Conservation (phyloP, 805 yeast genomes). For the Barnettozyma siamensis region DNA sequence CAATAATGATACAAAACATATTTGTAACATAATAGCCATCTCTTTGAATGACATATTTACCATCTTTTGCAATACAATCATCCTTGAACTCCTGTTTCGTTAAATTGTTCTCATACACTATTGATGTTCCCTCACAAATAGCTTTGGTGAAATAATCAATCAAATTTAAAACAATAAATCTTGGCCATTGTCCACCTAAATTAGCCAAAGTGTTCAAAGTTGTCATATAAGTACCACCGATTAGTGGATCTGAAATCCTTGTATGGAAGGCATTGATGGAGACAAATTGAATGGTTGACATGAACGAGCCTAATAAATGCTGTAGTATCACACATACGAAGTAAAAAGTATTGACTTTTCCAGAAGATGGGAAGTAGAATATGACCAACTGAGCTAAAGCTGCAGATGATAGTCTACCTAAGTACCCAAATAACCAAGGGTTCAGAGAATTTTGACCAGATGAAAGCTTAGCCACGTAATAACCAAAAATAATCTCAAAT, state of each 20-base stretch:
- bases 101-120: constrained; percentile 13
- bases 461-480: constrained; percentile 94
- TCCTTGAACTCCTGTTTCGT: constrained; percentile 34
- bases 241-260: constrained; percentile 87
- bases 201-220: constrained; percentile 87
- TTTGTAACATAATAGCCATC: constrained; percentile 90
- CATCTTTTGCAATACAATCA: constrained; percentile 49
- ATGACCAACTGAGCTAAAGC: constrained; percentile 69
- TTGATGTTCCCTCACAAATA: constrained; percentile 37
- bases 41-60: constrained; percentile 43
- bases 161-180: constrained; percentile 67
- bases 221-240: constrained; percentile 98
- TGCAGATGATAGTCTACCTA: constrained; percentile 78
- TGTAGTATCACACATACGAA: constrained; percentile 72
- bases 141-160: constrained; percentile 76
- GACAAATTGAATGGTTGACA: constrained; percentile 94
- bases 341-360: constrained; percentile 45
- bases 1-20: constrained; percentile 60
- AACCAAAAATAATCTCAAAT: constrained; percentile 90
- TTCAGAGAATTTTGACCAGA: constrained; percentile 66
- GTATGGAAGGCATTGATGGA: constrained; percentile 94
- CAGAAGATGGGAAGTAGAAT: constrained; percentile 55
- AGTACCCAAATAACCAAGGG: constrained; percentile 87
- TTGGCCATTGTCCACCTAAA: constrained; percentile 97
- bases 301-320: constrained; percentile 81